Base-by-base conservation (phyloP, 192 early-diverging fungal species). In the Coemansia guatemalensis region DNA sequence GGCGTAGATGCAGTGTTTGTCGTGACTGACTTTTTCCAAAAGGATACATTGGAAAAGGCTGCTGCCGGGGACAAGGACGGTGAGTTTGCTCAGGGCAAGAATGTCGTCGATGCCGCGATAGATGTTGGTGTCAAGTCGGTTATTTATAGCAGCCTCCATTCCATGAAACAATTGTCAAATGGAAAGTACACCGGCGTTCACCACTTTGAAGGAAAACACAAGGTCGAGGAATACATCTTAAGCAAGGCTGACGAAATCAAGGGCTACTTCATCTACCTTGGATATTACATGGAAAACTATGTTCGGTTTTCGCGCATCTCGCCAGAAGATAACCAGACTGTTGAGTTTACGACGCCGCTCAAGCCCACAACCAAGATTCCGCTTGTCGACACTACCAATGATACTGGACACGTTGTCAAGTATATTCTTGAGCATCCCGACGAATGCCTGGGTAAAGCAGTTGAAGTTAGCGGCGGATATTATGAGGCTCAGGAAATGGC, bases 261-360 rank as follows among this genome's bases (percentile, higher is more conserved):
- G 6, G 65, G 68, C 2, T 68, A 58, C 33, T 44, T 66, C 17
- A 21, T 78, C 41, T 58, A 63, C 26, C 30, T 65, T 26, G 75
- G 69, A 3, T 56, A 52, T 39, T 78, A 78, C 47, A 72, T 78
- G 69, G 70, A 73, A 12, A 78, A 78, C 47, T 78, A 54, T 47
- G 55, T 58, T 5, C 29, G 48, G 27, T 71, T 65, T 56, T 29
- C 66, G 17, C 69, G 67, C 29, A 57, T 78, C 27, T 72, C 69
- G 11, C 58, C 64, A 3, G 75, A 68, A 20, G 75, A 78, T 48
- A 60, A 52, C 51, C 22, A 48, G 6, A 72, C 75, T 2, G 56
- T 78, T 18, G 75, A 78, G 48, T 78, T 78, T 24, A 47, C 66
- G 0, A n/a, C 65, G 14, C 69, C 75, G 4, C 49, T 71, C 8